A percentile compares a stretch with the other conserved stretches of the same genome.
Evolutionary conservation across 345 rosid species (phyloP).

Genomic region (Clarkia xantiana): DNA sequence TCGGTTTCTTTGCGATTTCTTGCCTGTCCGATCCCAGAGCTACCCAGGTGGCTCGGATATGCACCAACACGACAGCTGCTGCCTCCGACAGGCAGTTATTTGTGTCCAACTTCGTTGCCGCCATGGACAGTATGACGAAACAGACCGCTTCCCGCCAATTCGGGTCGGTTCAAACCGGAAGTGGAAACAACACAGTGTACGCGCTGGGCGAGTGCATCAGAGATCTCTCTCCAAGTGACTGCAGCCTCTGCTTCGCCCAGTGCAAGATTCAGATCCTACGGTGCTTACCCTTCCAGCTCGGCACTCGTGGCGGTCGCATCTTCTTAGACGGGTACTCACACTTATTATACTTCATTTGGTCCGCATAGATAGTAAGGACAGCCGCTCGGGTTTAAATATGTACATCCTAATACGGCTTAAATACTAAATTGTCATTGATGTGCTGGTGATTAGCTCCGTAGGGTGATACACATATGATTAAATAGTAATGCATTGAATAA

Average conservation of each 20-base stretch:
- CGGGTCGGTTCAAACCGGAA: conserved; percentile 29
- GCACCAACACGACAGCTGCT: conserved; percentile 49
- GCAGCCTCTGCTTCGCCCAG: conserved; percentile 69
- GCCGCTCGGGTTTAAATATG: too few relatives aligned
- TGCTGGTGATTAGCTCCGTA: too few relatives aligned
- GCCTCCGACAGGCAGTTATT: conserved; percentile 24
- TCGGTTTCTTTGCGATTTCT: conserved; percentile 11
- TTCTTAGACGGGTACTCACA: conserved; percentile 55
- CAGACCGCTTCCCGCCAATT: conserved; percentile 21
- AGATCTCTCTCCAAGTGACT: conserved; percentile 54
- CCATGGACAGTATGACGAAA: conserved; percentile 33
- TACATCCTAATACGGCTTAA: too few relatives aligned
- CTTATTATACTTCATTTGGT: background rate
- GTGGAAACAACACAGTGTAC: conserved; percentile 40
- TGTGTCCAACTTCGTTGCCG: conserved; percentile 33
- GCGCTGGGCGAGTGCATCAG: conserved; percentile 71
- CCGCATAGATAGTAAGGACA: too few relatives aligned
- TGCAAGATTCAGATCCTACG: conserved; percentile 52
- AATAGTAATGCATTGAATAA: too few relatives aligned
- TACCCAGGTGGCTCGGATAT: conserved; percentile 30
- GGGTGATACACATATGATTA: too few relatives aligned
- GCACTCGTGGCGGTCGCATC: conserved; percentile 56
- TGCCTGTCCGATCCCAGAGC: conserved; percentile 66
- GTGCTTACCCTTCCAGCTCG: conserved; percentile 59
- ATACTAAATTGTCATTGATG: too few relatives aligned